Conservation (phyloP, 352 stramenopile species). For the Thalassiosira livingstoniorum region DNA sequence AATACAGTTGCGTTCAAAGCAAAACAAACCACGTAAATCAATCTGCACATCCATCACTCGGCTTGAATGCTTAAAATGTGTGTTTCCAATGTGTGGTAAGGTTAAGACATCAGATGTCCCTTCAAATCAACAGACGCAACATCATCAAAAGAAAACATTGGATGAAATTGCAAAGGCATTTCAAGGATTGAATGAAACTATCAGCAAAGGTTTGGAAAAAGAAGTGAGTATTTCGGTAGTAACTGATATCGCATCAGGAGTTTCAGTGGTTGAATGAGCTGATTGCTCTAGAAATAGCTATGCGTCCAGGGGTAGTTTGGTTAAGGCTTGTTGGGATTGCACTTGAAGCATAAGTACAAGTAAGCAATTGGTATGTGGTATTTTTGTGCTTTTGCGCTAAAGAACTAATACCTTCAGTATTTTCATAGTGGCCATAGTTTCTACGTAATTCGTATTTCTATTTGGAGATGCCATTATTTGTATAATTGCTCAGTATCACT, state of each 20-base stretch:
- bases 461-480: no score
- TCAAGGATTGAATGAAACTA: conserved; percentile 1
- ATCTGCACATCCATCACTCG: not conserved
- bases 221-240: no score
- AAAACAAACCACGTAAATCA: not conserved
- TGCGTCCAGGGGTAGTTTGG: no score
- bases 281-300: not conserved
- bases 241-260: not conserved
- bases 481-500: no score
- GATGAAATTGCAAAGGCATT: conserved; percentile 39
- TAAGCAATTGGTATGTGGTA: no score
- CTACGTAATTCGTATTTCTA: no score
- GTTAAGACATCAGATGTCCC: not conserved
- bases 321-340: no score
- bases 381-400: no score
- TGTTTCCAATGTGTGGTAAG: not conserved
- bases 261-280: not conserved
- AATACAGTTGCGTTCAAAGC: not conserved
- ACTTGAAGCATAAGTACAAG: no score
- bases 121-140: not conserved
- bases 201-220: not conserved
- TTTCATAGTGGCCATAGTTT: no score
- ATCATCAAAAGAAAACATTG: conserved; percentile 12
- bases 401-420: no score
- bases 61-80: conserved; percentile 1